Base-by-base conservation (phyloP, 805 yeast species). In the Debaryomyces hansenii region DNA sequence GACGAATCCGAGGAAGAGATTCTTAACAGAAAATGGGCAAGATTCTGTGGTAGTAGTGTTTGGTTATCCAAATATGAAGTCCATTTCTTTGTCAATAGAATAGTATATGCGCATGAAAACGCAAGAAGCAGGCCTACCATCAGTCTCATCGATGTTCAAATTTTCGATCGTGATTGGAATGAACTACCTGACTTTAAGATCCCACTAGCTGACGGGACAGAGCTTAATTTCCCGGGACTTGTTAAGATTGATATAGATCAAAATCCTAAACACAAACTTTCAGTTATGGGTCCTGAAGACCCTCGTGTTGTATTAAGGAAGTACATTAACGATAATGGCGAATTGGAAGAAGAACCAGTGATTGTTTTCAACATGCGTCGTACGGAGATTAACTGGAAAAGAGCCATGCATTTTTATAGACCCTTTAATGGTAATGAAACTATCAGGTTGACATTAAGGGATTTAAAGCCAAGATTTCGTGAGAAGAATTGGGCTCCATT, bases 391-490 rank as follows among this genome's bases (percentile, higher is more conserved):
- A 44, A 27, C 6, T 52, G 54, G 44, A 57, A 55, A 40, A 49
- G 63, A 44, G 63, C 53, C 7, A 60, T 60, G 60, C 59, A 54
- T 46, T 37, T 52, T 28, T 55, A 51, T 31, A 37, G 55, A 31
- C 66, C 66, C 33, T 55, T 58, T 18, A 5, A 20, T 14, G 43
- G 46, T 34, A 42, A 44, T 5, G 20, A 33, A 2, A 43, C 44
- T 14, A 27, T 47, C 2, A 37, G 41, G 14, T 18, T 42, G 7
- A 12, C 40, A 8, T 35, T 47, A 21, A 37, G 42, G 6, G 40
- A 24, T n/a, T 14, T n/a, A 24, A 20, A 16, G 11, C 50, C 50
- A 11, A 40, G 51, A 5, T 37, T 33, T 24, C 45, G 42, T 33
- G 51, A 49, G 32, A 49, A 49, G 27, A 49, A 49, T 37, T 49